Conservation (phyloP, 2,329 filamentous ascomycete species). For the Ceratocystis lukuohia region DNA sequence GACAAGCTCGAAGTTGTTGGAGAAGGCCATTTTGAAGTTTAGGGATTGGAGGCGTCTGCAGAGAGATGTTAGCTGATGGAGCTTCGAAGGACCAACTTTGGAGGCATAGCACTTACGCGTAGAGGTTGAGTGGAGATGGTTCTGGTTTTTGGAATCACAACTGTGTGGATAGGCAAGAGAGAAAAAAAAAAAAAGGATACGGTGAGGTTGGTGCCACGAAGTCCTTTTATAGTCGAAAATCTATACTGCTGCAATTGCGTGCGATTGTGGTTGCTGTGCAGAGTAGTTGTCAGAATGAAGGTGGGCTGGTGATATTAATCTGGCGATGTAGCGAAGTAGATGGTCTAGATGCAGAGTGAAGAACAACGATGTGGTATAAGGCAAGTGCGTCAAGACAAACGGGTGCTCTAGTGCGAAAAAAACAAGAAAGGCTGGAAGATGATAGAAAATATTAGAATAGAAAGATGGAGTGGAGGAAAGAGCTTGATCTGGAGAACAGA, state of each 20-base stretch:
- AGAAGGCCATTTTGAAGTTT: slow-evolving; percentile 28
- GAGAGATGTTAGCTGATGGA: neutral
- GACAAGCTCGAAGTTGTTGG: slow-evolving; percentile 24
- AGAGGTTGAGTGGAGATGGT: neutral
- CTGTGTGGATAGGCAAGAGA: neutral
- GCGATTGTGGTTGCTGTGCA: neutral
- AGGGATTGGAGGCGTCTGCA: slow-evolving; percentile 9
- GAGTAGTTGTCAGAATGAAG: neutral
- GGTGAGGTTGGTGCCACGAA: neutral
- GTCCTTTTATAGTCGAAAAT: slow-evolving; percentile 4
- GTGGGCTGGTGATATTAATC: neutral
- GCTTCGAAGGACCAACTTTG: neutral
- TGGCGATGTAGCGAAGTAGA: neutral
- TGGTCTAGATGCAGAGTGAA: neutral
- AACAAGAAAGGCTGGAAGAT: slow-evolving; percentile 7
- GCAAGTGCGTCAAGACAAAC: neutral
- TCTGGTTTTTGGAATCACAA: neutral
- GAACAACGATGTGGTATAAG: neutral
- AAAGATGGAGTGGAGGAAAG: neutral
- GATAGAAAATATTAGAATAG: slow-evolving; percentile 1
- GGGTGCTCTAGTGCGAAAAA: slow-evolving; percentile 6
- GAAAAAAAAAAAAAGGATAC: neutral
- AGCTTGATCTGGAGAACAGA: slow-evolving; percentile 3
- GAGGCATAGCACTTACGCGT: neutral
- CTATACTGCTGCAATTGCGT: neutral